Evolutionary conservation across 2,329 filamentous ascomycete genomes (phyloP), one percentile per base, ranked within the genome.

Genomic region (Hypoxylon sp.): DNA sequence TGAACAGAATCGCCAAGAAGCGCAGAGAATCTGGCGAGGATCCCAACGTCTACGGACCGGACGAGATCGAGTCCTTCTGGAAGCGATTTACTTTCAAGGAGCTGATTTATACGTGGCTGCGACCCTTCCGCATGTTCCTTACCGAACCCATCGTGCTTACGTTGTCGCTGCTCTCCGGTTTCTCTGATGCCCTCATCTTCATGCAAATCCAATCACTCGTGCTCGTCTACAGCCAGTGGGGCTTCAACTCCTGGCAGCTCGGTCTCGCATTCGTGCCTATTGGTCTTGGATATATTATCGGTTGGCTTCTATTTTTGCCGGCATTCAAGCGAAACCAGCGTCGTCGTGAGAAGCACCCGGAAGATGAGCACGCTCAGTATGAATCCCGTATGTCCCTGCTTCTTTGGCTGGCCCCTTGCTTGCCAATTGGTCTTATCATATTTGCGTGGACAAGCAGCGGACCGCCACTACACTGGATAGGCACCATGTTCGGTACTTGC

Each of bases 1-100:
- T 97, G 85, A 91, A 96, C 81, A 84, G 84, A 1, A 93, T 94
- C 65, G 93, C 93, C 29, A 93, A 93, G 85, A 89, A 87, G 78
- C 87, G 90, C 71, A 87, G 93, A 78, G 83, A 90, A 80, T 82
- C 82, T 10, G 89, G 89, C 39, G 80, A 87, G 71, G 81, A 85
- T 35, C 82, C 85, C 53, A 89, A 92, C 71, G 78, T 94, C 70
- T 93, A 88, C 74, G 92, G 93, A 0, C 92, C 91, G 0, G 89
- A 92, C 66, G 93, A 96, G 80, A 84, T 94, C 10, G 82, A 87
- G 10, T 75, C 77, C 3, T 74, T 78, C 64, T 79, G 80, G 13
- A 82, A 65, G 9, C 74, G 78, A 14, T 76, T 80, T 61, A 77
- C 75, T 14, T 58, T 83, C 58, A 81, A 80, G 70, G 82, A 86